Conservation (phyloP, 345 rosid species). For the Euphorbia tirucalli region DNA sequence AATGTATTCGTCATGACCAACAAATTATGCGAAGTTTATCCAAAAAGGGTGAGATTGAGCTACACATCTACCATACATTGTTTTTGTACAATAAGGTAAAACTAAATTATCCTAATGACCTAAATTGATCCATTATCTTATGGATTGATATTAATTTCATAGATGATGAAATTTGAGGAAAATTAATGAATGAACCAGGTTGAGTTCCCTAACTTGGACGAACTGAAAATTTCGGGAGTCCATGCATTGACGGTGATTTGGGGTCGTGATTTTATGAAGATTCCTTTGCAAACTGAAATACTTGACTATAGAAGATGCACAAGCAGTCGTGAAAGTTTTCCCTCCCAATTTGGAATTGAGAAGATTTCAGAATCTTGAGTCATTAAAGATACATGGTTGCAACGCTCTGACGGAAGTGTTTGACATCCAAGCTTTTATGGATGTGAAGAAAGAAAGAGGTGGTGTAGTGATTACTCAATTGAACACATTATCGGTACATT, state of each 20-base stretch:
- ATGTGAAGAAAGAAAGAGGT: not conserved
- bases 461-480: not conserved
- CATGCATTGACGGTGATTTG: not conserved
- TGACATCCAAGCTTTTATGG: constrained; percentile 2
- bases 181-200: constrained; percentile 13
- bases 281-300: not conserved
- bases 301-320: not conserved
- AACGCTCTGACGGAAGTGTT: constrained; percentile 11
- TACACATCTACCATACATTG: too few relatives aligned
- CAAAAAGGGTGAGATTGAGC: too few relatives aligned
- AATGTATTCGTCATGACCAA: too few relatives aligned
- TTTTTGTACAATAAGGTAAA: too few relatives aligned
- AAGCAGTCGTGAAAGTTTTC: not conserved
- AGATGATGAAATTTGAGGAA: not conserved
- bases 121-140: too few relatives aligned
- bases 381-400: not conserved
- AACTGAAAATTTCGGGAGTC: not conserved
- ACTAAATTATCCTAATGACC: too few relatives aligned
- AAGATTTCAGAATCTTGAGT: not conserved
- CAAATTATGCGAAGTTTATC: too few relatives aligned
- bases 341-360: not conserved
- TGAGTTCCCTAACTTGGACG: constrained; percentile 11
- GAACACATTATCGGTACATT: not conserved
- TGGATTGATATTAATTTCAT: too few relatives aligned
- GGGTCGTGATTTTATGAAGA: not conserved